Percentiles rank a stretch among this genome's conserved stretches.
These are phyloP conservation scores for Aspergillus versicolor DNA, from an alignment of 2,329 filamentous ascomycete genomes.

Conservation along the genomic window DNA sequence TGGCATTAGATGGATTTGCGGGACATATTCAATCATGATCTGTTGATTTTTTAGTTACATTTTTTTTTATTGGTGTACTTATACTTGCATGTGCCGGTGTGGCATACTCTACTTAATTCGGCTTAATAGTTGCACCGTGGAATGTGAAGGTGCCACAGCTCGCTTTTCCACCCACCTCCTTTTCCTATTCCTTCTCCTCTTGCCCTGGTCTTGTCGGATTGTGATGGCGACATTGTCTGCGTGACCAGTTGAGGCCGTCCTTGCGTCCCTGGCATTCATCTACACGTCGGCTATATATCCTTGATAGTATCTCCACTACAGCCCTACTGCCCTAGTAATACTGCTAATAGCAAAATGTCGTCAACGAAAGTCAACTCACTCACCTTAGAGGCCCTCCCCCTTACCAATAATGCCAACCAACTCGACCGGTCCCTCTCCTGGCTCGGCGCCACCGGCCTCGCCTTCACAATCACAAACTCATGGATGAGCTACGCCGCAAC, in stretches of 20 bases:
- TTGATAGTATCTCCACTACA: neutral
- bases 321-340: neutral
- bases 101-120: neutral
- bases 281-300: neutral
- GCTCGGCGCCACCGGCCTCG: conserved; percentile 25
- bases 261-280: neutral
- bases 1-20: neutral
- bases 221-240: neutral
- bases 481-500: conserved; percentile 24
- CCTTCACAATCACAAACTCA: conserved; percentile 27
- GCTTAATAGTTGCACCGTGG: neutral
- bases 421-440: conserved; percentile 22
- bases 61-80: neutral
- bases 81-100: neutral
- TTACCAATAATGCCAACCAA: neutral
- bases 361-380: neutral
- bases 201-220: neutral
- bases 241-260: neutral
- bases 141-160: neutral
- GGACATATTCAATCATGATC: neutral
- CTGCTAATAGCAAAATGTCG: neutral
- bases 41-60: neutral
- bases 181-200: neutral
- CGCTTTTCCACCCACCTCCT: neutral
- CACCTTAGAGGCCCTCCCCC: neutral